Evolutionary conservation across 768 basidiomycete genomes (phyloP), one percentile per base, ranked within the genome.

Genomic region (Agrocybe chaxingu): DNA sequence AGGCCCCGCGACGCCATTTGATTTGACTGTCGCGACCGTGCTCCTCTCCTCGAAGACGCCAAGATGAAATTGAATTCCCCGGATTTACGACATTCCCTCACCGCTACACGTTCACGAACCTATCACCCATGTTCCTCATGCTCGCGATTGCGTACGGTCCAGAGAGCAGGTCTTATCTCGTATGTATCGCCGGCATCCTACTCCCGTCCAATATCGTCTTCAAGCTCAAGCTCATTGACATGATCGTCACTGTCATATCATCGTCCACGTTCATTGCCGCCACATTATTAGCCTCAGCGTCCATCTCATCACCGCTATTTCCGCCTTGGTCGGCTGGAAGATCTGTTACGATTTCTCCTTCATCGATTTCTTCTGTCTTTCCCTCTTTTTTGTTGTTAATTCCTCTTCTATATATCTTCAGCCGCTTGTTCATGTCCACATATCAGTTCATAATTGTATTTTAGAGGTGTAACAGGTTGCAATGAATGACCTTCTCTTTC

Each of bases 381-480:
- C 33, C 50, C 30, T 49, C 38, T 32, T n/a, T 34, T 45, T 32
- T 24, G 31, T 41, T 51, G 45, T 29, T 19, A 8, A 12, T 31
- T 42, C 42, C 38, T 29, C 30, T 31, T 4, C 19, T 6, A 12
- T 43, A 7, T 42, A 12, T 30, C 45, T 35, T 33, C 46, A 30
- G 16, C 46, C 32, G 32, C 41, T 35, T 45, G 39, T 18, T 49
- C 46, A n/a, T 30, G 16, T 48, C 37, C 41, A 38, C 50, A 45
- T 54, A 54, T 48, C 41, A 47, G 38, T 44, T 50, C 39, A 40
- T 52, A 56, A 52, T 47, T 56, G 55, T 56, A 56, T 49, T 52
- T 52, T 52, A 56, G 34, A 48, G 36, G 44, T 48, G 38, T 38
- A 46, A 38, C 45, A 37, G 37, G 19, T 16, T 29, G 19, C 19